These are phyloP conservation scores for Fusarium scirpi DNA, from an alignment of 2,329 filamentous ascomycete genomes.

Conservation along the genomic window DNA sequence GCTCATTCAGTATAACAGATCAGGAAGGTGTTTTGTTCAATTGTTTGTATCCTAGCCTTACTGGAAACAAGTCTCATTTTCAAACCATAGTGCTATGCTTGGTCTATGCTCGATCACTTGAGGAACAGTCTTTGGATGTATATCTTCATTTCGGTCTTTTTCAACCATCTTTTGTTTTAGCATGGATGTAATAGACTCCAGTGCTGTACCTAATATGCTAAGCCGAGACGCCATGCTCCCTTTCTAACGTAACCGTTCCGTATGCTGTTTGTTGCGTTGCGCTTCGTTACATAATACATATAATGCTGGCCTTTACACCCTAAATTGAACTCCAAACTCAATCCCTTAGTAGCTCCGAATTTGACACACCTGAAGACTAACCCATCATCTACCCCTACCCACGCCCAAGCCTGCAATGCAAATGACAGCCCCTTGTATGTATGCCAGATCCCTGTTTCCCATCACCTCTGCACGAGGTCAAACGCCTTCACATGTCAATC, in stretches of 20 bases:
- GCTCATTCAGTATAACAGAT: slow-evolving; percentile 13
- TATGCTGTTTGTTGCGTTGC: slow-evolving; percentile 29
- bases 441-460: slow-evolving; percentile 26
- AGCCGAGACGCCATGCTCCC: slow-evolving; percentile 35
- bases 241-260: slow-evolving; percentile 33
- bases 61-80: not conserved
- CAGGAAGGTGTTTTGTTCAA: slow-evolving; percentile 6
- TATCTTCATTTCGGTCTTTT: slow-evolving; percentile 9
- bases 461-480: slow-evolving; percentile 20
- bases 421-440: slow-evolving; percentile 28
- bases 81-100: not conserved
- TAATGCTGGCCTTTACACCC: slow-evolving; percentile 21
- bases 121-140: not conserved
- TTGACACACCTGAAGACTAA: slow-evolving; percentile 13
- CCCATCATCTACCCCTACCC: slow-evolving; percentile 23
- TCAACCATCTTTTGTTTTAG: slow-evolving; percentile 8
- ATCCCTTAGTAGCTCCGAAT: slow-evolving; percentile 23
- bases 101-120: not conserved
- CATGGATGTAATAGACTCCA: slow-evolving; percentile 6
- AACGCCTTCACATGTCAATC: slow-evolving; percentile 36
- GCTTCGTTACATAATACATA: slow-evolving; percentile 36
- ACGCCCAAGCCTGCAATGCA: slow-evolving; percentile 16
- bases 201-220: slow-evolving; percentile 16
- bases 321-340: slow-evolving; percentile 25
- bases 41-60: not conserved